Evolutionary conservation across 2,329 filamentous ascomycete species (phyloP).

Genomic region (Ilyonectria robusta): DNA sequence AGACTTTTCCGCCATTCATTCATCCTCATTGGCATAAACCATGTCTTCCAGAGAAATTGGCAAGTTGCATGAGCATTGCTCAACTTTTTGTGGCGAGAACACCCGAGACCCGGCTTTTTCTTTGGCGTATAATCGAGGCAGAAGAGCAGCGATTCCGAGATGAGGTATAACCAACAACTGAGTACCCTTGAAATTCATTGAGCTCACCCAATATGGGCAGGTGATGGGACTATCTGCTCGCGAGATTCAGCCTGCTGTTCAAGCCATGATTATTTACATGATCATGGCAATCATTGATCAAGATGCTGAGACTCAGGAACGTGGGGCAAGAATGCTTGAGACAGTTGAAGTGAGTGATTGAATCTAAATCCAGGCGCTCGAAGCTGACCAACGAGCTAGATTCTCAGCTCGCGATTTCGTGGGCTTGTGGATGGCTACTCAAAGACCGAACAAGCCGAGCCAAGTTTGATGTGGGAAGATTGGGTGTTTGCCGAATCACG

Average conservation of each 20-base stretch:
- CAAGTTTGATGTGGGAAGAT: constrained; percentile 46
- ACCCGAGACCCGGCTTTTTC: constrained; percentile 39
- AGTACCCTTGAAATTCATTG: accelerated
- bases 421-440: constrained; percentile 24
- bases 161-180: constrained; percentile 28
- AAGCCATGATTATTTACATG: constrained; percentile 48
- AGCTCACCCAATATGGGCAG: constrained; percentile 13
- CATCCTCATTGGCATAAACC: constrained; percentile 46
- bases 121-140: constrained; percentile 46
- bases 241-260: constrained; percentile 41
- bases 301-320: constrained; percentile 23
- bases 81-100: constrained; percentile 44
- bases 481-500: constrained; percentile 52
- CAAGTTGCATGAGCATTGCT: constrained; percentile 46
- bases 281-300: constrained; percentile 48
- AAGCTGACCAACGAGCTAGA: constrained; percentile 8
- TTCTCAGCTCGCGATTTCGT: constrained; percentile 32
- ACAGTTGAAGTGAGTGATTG: constrained; percentile 35
- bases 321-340: constrained; percentile 29
- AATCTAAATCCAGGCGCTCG: neutral
- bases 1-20: constrained; percentile 51
- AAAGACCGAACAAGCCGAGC: constrained; percentile 29
- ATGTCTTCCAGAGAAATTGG: constrained; percentile 39
- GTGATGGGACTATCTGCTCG: neutral
- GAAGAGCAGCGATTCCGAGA: constrained; percentile 43